phyloP scores from a whole-genome alignment of 2,329 filamentous ascomycete species.

The Zasmidium cellare region DNA sequence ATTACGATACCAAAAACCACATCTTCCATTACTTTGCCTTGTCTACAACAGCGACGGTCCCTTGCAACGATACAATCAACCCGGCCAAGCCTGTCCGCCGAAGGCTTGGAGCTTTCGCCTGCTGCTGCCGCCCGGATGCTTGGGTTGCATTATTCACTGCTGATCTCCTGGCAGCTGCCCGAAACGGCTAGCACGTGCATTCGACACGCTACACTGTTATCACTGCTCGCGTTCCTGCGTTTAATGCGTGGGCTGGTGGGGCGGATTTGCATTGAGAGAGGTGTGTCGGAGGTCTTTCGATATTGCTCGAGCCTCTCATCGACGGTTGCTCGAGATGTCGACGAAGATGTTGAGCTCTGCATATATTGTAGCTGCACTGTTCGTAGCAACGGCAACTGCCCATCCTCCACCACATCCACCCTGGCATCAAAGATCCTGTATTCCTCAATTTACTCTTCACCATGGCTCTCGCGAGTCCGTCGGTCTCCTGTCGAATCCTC shows the following conservation, averaged over 20 bases:
- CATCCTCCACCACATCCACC: not conserved
- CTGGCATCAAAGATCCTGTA: not conserved
- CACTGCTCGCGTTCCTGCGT: not conserved
- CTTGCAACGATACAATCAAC: not conserved
- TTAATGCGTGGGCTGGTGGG: not conserved
- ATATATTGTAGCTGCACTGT: not conserved
- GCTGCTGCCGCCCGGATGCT: not conserved
- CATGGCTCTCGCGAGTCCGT: not conserved
- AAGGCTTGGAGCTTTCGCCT: not conserved
- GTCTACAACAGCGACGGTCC: too few species aligned
- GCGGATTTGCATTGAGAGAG: too few species aligned
- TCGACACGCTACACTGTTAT: not conserved
- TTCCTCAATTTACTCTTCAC: not conserved
- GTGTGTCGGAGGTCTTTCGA: too few species aligned
- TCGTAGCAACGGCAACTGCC: not conserved
- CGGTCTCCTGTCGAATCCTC: not conserved
- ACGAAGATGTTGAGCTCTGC: not conserved
- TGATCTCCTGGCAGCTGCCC: not conserved
- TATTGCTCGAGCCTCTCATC: too few species aligned
- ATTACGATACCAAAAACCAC: too few species aligned
- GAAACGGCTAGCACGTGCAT: not conserved
- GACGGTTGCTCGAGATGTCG: too few species aligned
- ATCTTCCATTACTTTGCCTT: too few species aligned
- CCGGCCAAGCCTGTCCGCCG: not conserved
- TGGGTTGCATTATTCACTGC: not conserved